Evolutionary conservation across 768 basidiomycete genomes (phyloP), one percentile per base, ranked within the genome.

Genomic region (Tulasnella sp.): DNA sequence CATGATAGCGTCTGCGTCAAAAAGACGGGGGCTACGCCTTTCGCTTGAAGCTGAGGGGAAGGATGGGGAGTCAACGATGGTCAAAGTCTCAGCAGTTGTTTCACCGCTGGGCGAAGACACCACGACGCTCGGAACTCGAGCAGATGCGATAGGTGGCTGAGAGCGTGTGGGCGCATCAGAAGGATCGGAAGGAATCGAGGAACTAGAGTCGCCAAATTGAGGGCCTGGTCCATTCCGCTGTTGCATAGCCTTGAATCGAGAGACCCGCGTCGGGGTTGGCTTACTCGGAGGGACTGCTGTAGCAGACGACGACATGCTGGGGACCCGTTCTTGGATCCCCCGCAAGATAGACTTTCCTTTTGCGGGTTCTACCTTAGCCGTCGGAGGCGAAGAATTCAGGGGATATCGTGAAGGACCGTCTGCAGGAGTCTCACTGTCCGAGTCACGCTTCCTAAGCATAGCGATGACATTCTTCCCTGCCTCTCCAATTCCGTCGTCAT

Each of bases 401-500:
- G 21, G 21, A 13, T 17, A 23, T 5, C 27, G 47, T 23, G 47
- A 48, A 48, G 47, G 27, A 48, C 21, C n/a, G 11, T 11, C 21
- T 7, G 27, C 11, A 7, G 47, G 47, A n/a, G n/a, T 21, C 5
- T 49, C 30, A 8, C 8, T 19, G 17, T 56, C 38, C 4, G 15
- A 17, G 4, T 38, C 50, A 4, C 58, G 58, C 42, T 24, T 24
- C 32, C 58, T 44, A 9, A 59, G 58, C 42, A 26, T n/a, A 15
- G 32, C 58, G 4, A 59, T 27, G 17, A 32, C 7, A 8, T 41
- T 26, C 23, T 51, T 59, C 3, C 58, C 58, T 5, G n/a, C 5
- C n/a, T 59, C 58, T 17, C 17, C 42, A 30, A 59, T n/a, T 2
- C 50, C 58, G 11, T 38, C 58, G 5, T 26, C 58, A 38, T 59